Conservation (phyloP, 2,329 filamentous ascomycete species). For the Periconia digitata region DNA sequence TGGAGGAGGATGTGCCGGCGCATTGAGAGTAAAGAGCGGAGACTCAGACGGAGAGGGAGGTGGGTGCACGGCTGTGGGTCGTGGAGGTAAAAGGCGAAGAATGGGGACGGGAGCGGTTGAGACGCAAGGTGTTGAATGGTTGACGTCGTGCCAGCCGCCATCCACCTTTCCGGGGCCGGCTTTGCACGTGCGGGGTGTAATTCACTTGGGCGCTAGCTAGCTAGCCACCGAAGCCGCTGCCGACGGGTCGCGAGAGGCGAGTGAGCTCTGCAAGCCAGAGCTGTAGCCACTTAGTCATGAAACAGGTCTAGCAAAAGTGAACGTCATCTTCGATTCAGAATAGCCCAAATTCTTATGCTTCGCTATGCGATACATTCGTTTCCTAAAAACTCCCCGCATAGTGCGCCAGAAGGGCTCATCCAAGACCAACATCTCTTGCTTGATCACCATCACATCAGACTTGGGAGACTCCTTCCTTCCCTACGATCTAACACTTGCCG, state of each 20-base stretch:
- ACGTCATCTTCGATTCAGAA: neutral
- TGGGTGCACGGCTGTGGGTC: no score
- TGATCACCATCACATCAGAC: slow-evolving; percentile 69
- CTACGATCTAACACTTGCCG: slow-evolving; percentile 48
- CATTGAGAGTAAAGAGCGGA: slow-evolving; percentile 26
- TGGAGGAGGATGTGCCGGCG: slow-evolving; percentile 20
- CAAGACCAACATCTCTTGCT: slow-evolving; percentile 24
- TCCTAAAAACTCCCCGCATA: slow-evolving; percentile 64
- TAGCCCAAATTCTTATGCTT: neutral
- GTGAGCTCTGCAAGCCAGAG: neutral
- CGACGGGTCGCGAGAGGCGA: neutral
- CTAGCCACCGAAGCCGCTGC: no score
- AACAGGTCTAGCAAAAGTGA: no score
- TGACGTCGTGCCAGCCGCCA: neutral
- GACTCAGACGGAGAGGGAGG: no score
- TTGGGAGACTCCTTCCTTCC: slow-evolving; percentile 66
- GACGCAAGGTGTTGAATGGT: slow-evolving; percentile 8
- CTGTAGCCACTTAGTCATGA: neutral
- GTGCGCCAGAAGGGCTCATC: slow-evolving; percentile 34
- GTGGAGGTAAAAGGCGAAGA: slow-evolving; percentile 2
- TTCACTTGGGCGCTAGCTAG: no score
- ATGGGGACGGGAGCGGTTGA: neutral
- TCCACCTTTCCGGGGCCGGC: neutral
- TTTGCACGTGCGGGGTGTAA: slow-evolving; percentile 11
- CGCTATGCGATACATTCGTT: slow-evolving; percentile 63